A percentile compares a stretch with the other conserved stretches of the same genome.
Conservation (phyloP, 257 asterid genomes). For the Asclepias syriaca region DNA sequence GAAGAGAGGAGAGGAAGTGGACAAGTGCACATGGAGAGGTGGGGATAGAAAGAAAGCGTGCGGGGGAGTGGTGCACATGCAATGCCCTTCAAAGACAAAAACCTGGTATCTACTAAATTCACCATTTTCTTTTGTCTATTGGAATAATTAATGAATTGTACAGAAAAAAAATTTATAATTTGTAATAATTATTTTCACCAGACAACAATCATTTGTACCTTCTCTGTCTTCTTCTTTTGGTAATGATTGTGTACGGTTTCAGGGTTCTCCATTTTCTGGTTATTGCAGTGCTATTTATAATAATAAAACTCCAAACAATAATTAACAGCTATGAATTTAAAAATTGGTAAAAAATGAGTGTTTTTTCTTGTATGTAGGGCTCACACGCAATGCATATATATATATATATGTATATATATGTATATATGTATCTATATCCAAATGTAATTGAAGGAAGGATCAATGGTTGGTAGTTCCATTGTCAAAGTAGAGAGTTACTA, state of each 20-base stretch:
- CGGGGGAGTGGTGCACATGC: slow-evolving; percentile 51
- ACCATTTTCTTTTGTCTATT: background rate
- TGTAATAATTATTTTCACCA: background rate
- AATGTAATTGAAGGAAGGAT: background rate
- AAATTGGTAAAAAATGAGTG: no score
- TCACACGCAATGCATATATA: no score
- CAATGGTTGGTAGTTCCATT: background rate
- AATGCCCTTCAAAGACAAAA: slow-evolving; percentile 42
- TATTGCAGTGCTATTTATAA: background rate
- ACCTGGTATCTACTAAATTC: slow-evolving; percentile 33
- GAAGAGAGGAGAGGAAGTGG: slow-evolving; percentile 7
- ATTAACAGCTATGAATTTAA: no score
- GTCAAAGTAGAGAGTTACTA: background rate
- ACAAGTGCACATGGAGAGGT: slow-evolving; percentile 52
- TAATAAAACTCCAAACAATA: no score
- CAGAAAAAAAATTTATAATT: background rate
- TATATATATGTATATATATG: no score
- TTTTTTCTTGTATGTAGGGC: no score
- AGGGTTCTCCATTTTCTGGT: background rate
- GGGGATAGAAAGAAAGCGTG: slow-evolving; percentile 35
- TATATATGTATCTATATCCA: no score
- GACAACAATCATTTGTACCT: background rate
- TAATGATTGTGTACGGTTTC: background rate
- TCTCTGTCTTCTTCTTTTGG: background rate
- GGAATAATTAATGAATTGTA: background rate